Base-by-base conservation (phyloP, 352 stramenopile genomes). In the Hyaloperonospora arabidopsidis region DNA sequence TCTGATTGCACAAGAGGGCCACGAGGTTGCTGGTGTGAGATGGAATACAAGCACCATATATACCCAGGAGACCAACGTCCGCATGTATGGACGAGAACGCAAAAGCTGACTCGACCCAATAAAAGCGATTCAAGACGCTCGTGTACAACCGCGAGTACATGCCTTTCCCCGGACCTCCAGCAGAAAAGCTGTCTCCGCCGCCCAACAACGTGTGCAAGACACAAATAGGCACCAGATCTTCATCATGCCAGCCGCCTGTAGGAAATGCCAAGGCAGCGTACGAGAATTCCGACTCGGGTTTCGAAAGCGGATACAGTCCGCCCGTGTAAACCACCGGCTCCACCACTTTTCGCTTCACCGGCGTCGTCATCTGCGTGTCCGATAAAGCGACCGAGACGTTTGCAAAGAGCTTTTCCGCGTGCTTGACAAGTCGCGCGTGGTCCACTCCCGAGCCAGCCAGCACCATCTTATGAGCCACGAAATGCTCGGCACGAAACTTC, bases 111-210 rank as follows among this genome's bases (percentile, higher is more conserved):
- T 99, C 97, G 47, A 98, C 95, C 96, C 95, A 99, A 67, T 93
- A 92, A 67, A 98, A 97, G 23, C 84, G 83, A 72, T 98, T 99
- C 18, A 99, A 72, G 41, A 99, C 95, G 62, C 76, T 87, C 47
- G 93, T 93, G 76, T 99, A 99, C 46, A 99, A 80, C 1, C 96
- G 88, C 46, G 94, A 98, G 74, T 99, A 99, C 96, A 99, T 99
- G 51, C 97, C 97, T 70, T 99, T 99, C 39, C 97, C 97, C 15
- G 97, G 97, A 0, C 97, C 97, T 52, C 97, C 97, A 19, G 97
- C 96, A 36, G 95, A 99, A 71, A 99, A 99, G 51, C 92, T 98
- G 59, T 95, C 92, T 23, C 97, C 97, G 19, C 97, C 97, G 17
- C 97, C 97, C 14, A 99, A 67, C 10, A 99, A 72, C 41, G 95